Percentiles rank a stretch among this genome's conserved stretches.
Conservation (phyloP, 768 basidiomycete genomes). For the Trametes gibbosa region DNA sequence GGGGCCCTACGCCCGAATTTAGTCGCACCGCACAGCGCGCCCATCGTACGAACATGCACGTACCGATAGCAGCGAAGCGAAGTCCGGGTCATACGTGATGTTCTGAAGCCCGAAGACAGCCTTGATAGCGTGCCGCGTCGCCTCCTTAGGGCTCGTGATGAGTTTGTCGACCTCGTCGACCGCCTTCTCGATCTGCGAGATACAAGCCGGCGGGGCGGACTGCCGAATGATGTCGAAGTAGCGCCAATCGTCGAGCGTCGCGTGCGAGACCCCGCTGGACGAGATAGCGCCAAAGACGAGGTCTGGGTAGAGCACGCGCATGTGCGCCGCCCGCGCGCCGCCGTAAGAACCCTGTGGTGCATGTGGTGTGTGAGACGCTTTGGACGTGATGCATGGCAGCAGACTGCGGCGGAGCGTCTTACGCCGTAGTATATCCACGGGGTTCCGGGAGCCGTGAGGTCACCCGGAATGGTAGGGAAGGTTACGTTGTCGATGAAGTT, state of each 20-base stretch:
- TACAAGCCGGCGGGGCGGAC: conserved; percentile 63
- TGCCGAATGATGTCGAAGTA: conserved; percentile 83
- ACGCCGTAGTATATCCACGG: conserved; percentile 93
- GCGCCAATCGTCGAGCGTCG: conserved; percentile 78
- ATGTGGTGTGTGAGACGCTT: conserved; percentile 1
- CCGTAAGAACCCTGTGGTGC: conserved; percentile 78
- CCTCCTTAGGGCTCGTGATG: conserved; percentile 39
- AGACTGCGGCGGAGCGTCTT: conserved; percentile 23
- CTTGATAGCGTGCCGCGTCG: conserved; percentile 56
- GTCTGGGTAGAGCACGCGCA: conserved; percentile 84
- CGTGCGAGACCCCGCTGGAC: conserved; percentile 88
- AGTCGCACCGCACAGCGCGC: background rate
- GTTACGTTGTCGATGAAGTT: conserved; percentile 79
- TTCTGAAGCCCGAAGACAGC: conserved; percentile 70
- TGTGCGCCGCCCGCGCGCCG: conserved; percentile 90
- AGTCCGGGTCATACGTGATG: conserved; percentile 73
- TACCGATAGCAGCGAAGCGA: conserved; percentile 67
- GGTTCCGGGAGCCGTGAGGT: conserved; percentile 63
- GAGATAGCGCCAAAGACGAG: conserved; percentile 88
- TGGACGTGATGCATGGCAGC: background rate
- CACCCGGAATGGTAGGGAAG: conserved; percentile 60
- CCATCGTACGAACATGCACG: conserved; percentile 14
- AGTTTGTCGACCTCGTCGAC: conserved; percentile 62
- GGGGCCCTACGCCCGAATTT: conserved; percentile 44
- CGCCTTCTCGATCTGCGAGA: conserved; percentile 54